phyloP scores from a whole-genome alignment of 768 basidiomycete genomes.

The Auriscalpium microsporum region DNA sequence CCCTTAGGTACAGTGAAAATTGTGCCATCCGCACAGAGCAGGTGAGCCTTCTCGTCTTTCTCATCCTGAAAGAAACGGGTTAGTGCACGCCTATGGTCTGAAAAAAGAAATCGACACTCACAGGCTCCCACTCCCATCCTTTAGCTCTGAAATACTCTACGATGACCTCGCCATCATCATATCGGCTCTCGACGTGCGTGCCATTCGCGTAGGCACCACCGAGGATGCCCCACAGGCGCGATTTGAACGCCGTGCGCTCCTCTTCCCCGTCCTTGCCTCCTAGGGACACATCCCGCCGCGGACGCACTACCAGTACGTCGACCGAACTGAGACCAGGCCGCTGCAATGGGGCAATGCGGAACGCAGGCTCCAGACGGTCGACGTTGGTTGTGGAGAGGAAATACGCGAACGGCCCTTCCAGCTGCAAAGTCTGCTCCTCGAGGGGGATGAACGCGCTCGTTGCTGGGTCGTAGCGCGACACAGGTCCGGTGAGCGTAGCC shows the following conservation, averaged over 20 bases:
- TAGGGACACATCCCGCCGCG: conserved; percentile 48
- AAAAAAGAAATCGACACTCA: conserved; percentile 28
- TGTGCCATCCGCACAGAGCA: conserved; percentile 75
- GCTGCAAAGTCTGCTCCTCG: conserved; percentile 29
- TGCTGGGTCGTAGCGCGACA: conserved; percentile 55
- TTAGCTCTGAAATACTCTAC: conserved; percentile 75
- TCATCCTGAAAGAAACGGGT: conserved; percentile 37
- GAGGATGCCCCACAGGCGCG: conserved; percentile 46
- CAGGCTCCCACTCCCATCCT: conserved; percentile 85
- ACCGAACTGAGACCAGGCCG: conserved; percentile 36
- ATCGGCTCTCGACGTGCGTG: conserved; percentile 54
- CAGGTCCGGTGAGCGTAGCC: conserved; percentile 44
- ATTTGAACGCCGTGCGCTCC: conserved; percentile 40
- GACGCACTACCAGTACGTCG: conserved; percentile 73
- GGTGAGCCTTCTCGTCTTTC: conserved; percentile 51
- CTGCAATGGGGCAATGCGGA: conserved; percentile 65
- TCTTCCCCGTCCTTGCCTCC: conserved; percentile 30
- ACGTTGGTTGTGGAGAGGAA: conserved; percentile 78
- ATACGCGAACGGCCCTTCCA: conserved; percentile 79
- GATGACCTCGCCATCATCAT: conserved; percentile 37
- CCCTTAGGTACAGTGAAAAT: conserved; percentile 53
- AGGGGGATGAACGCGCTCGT: conserved; percentile 38
- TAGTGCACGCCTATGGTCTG: neutral
- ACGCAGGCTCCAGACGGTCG: conserved; percentile 77
- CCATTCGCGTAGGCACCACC: conserved; percentile 74